Conservation (phyloP, 352 stramenopile species). For the Phytopythium kandeliae region DNA sequence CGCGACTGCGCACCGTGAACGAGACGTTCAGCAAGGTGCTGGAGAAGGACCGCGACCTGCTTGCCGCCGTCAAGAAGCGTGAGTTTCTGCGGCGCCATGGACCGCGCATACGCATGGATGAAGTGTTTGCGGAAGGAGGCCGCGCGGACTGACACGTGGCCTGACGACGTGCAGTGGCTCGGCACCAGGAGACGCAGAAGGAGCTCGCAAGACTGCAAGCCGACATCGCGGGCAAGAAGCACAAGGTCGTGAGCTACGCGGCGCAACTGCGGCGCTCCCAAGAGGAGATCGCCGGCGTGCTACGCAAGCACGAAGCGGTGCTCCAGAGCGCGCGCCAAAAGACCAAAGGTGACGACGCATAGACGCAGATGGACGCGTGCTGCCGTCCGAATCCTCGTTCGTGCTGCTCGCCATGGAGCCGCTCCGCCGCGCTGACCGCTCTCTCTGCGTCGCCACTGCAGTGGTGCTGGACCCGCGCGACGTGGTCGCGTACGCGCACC, state of each 20-base stretch:
- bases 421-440: too few relatives aligned
- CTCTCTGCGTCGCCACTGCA: conserved; percentile 7
- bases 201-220: conserved; percentile 49
- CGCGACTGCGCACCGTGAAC: conserved; percentile 67
- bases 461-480: conserved; percentile 59
- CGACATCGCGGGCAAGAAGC: conserved; percentile 65
- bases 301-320: conserved; percentile 61
- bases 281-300: conserved; percentile 56
- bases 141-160: too few relatives aligned
- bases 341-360: conserved; percentile 23
- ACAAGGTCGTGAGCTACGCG: conserved; percentile 63
- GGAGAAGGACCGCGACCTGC: conserved; percentile 69
- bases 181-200: conserved; percentile 68
- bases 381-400: too few relatives aligned
- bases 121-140: too few relatives aligned
- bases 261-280: conserved; percentile 58
- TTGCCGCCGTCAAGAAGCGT: conserved; percentile 73
- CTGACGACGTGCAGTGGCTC: conserved; percentile 30
- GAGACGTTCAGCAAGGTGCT: conserved; percentile 72
- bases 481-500: conserved; percentile 76
- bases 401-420: too few relatives aligned
- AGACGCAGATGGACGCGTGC: too few relatives aligned
- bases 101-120: background rate
- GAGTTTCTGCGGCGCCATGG: too few relatives aligned
- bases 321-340: conserved; percentile 54